Conservation (phyloP, 208 protist genomes). For the Acanthamoeba castellanii region DNA sequence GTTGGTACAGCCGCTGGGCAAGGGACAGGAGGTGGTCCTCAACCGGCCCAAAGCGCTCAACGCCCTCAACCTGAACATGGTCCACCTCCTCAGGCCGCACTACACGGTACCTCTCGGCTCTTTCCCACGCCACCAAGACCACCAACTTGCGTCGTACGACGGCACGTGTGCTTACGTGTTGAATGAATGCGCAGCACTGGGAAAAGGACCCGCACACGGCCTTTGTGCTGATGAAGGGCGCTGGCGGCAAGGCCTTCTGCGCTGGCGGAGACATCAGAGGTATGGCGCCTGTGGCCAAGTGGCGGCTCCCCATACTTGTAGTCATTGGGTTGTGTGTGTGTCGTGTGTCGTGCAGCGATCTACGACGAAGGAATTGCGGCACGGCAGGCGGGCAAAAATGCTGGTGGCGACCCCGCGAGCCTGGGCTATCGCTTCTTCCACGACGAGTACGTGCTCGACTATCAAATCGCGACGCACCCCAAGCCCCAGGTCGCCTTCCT, state of each 20-base stretch:
- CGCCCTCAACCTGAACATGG: constrained; percentile 86
- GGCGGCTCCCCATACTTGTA: not conserved
- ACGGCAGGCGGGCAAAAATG: constrained; percentile 29
- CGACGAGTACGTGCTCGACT: constrained; percentile 89
- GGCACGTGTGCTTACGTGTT: no score
- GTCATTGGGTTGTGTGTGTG: not conserved
- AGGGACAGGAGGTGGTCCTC: constrained; percentile 77
- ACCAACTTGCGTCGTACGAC: not conserved
- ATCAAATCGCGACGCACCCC: constrained; percentile 72
- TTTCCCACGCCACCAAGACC: not conserved
- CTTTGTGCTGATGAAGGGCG: constrained; percentile 81
- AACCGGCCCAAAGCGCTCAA: constrained; percentile 89
- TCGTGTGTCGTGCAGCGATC: constrained; percentile 44
- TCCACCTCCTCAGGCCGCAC: constrained; percentile 78
- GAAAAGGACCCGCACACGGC: constrained; percentile 9
- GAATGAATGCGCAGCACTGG: not conserved
- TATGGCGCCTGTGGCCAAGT: not conserved
- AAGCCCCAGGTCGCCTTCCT: constrained; percentile 79
- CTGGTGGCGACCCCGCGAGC: not conserved
- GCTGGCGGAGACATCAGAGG: constrained; percentile 86
- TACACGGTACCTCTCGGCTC: constrained; percentile 45
- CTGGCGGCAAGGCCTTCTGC: constrained; percentile 89
- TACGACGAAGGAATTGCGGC: constrained; percentile 68
- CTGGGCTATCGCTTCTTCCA: constrained; percentile 83
- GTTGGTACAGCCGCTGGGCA: constrained; percentile 17